These are phyloP conservation scores for Pseudozyma hubeiensis DNA, from an alignment of 1,284 basidiomycete genomes.

Conservation along the genomic window DNA sequence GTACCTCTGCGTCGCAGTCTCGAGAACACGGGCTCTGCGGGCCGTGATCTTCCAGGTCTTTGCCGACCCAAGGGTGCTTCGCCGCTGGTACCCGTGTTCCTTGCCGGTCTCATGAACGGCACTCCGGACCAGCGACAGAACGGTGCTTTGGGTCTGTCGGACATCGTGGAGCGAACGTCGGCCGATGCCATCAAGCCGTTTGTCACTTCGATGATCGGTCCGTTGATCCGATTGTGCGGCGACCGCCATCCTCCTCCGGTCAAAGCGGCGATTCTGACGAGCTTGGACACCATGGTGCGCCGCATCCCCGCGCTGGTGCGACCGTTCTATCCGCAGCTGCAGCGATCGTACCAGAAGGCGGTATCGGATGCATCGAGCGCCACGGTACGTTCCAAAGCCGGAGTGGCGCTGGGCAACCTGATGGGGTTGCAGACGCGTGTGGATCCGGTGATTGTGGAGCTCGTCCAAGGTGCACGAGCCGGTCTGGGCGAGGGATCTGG, in stretches of 20 bases:
- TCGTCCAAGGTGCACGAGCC: constrained; percentile 72
- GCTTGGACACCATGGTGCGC: constrained; percentile 63
- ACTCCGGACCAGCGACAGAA: constrained; percentile 78
- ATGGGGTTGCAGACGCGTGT: constrained; percentile 77
- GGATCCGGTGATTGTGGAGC: constrained; percentile 83
- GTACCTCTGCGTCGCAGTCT: constrained; percentile 84
- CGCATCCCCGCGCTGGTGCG: constrained; percentile 87
- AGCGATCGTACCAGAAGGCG: constrained; percentile 96
- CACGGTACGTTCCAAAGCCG: constrained; percentile 84
- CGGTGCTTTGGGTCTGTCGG: constrained; percentile 92
- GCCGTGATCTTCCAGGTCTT: constrained; percentile 85
- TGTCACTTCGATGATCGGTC: constrained; percentile 95
- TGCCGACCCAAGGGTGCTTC: constrained; percentile 89
- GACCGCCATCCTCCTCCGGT: constrained; percentile 66
- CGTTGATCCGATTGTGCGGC: constrained; percentile 77
- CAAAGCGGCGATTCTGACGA: constrained; percentile 64
- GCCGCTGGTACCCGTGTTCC: constrained; percentile 87
- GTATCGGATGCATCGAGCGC: constrained; percentile 82
- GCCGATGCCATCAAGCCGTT: constrained; percentile 93
- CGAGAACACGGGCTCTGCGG: constrained; percentile 84
- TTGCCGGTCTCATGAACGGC: constrained; percentile 77
- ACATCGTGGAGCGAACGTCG: constrained; percentile 89
- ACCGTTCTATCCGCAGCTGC: constrained; percentile 98
- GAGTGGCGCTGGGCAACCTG: constrained; percentile 85
- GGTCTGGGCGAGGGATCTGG: constrained; percentile 72